Evolutionary conservation across 768 basidiomycete genomes (phyloP), one percentile per base, ranked within the genome.

Genomic region (Hygrocybe punicea): DNA sequence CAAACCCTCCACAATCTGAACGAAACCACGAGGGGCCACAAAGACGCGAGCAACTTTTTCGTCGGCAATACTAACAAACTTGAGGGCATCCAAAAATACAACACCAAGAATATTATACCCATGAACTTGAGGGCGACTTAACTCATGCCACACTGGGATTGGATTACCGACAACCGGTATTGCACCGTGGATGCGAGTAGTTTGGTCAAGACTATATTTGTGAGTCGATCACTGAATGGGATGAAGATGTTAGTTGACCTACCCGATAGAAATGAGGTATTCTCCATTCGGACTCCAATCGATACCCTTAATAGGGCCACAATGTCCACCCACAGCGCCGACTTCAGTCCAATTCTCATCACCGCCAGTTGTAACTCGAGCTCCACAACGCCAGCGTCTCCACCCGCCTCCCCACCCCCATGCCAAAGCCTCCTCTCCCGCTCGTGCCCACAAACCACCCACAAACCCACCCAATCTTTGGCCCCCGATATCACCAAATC

Each of bases 341-440:
- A 79, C 68, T 66, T 96, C 91, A 37, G 66, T 73, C 97, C 97
- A 98, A 24, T 65, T 60, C 0, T 64, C 59, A 37, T 64, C 59
- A 59, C 61, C 59, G 58, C 61, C 63, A 7, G 58, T 34, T 17
- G 16, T 36, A 36, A 55, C 33, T 24, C 56, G 39, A 24, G 52
- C 47, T 2, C 60, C 60, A 58, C 81, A 81, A 10, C 74, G 72
- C 96, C 97, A 99, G 33, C 92, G 80, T 63, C 96, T 81, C 88
- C 92, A 95, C 1, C 92, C 89, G 33, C 97, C 97, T 49, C 85
- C 85, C 97, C 97, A 99, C 0, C 94, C 95, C 83, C 87, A 91
- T 2, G 89, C 90, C 16, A 96, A 65, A 0, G 84, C 87, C 40
- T 91, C 85, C 21, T 69, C 65, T 0, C 87, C 87, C 16, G 75